Conservation (phyloP, 257 asterid genomes). For the Nicotiana obtusifolia region DNA sequence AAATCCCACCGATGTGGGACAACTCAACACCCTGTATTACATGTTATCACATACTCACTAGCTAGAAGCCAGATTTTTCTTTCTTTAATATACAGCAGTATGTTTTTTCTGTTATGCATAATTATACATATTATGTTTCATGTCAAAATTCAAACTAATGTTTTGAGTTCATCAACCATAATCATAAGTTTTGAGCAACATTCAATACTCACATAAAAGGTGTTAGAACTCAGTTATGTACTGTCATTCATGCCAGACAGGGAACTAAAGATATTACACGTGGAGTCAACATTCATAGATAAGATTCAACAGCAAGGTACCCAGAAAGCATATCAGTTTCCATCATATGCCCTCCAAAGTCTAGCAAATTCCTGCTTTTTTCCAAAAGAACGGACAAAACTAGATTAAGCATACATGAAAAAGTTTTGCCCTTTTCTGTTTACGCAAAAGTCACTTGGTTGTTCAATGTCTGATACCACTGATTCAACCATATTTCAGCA, state of each 20-base stretch:
- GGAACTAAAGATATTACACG: not conserved
- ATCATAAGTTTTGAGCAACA: not conserved
- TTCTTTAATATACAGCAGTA: slow-evolving; percentile 1
- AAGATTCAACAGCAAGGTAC: slow-evolving; percentile 1
- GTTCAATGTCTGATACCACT: slow-evolving; percentile 1
- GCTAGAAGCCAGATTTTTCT: not conserved
- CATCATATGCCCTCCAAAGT: not conserved
- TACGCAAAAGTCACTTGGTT: not conserved
- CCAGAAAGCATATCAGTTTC: not conserved
- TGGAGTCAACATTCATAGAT: not conserved
- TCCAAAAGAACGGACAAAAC: not conserved
- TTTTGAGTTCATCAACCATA: not conserved
- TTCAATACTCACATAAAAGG: not conserved
- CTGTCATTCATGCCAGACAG: not conserved
- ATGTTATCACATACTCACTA: not conserved
- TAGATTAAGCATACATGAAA: not conserved
- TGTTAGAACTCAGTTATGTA: not conserved
- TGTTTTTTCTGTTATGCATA: slow-evolving; percentile 3
- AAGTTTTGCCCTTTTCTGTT: not conserved
- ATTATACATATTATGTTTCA: not conserved
- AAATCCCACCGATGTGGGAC: too few relatives aligned
- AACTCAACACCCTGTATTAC: not conserved
- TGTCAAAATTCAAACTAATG: not conserved
- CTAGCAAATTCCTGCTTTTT: not conserved
- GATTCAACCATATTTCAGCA: slow-evolving; percentile 17